Evolutionary conservation across 768 basidiomycete genomes (phyloP).

Genomic region (Crepidotus variabilis): DNA sequence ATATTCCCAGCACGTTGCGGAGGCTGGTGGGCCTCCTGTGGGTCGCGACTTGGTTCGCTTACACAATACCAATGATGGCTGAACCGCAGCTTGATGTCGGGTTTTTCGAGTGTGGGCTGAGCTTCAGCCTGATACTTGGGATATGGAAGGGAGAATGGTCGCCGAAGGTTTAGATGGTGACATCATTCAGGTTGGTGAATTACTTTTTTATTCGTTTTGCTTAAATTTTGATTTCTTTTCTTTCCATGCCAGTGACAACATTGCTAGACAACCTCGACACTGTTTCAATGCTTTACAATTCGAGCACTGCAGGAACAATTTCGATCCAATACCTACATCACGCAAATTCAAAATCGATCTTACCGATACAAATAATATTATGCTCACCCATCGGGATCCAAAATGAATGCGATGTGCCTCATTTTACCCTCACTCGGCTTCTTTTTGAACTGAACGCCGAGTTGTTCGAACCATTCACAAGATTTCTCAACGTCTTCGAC

Average conservation of each 20-base stretch:
- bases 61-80: conserved; percentile 21
- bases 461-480: conserved; percentile 76
- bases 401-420: conserved; percentile 77
- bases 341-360: neutral
- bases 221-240: no score
- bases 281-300: neutral
- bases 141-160: conserved; percentile 12
- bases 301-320: conserved; percentile 3
- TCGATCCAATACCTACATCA: conserved; percentile 21
- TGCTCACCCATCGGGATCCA: conserved; percentile 79
- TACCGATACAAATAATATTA: neutral
- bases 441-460: conserved; percentile 87
- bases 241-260: neutral
- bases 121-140: conserved; percentile 12
- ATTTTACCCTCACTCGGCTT: conserved; percentile 81
- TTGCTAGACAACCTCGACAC: neutral
- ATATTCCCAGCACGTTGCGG: neutral
- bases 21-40: conserved; percentile 21
- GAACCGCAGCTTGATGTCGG: conserved; percentile 9
- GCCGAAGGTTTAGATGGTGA: neutral
- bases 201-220: no score
- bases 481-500: conserved; percentile 82
- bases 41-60: conserved; percentile 22
- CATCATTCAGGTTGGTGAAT: no score
- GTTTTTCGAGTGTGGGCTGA: conserved; percentile 10